Evolutionary conservation across 192 early-diverging fungal genomes (phyloP), one percentile per base, ranked within the genome.

Genomic region (Coemansia sp.): DNA sequence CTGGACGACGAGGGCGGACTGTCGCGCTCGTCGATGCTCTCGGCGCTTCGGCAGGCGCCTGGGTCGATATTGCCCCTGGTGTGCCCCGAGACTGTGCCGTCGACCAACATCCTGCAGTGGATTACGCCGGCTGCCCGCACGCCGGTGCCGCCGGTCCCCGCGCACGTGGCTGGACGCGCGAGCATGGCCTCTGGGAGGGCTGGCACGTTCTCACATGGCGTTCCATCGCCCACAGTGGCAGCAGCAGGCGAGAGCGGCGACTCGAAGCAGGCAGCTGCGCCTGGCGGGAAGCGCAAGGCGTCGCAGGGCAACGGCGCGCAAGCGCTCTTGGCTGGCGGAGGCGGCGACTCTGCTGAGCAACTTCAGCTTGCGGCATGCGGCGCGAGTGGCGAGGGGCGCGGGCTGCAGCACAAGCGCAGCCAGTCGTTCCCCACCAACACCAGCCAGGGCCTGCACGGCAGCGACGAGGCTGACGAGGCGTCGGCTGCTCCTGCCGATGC

Each of bases 11-110:
- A 66, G 2, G 62, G 54, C 1, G 56, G 56, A 11, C 31, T 63
- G 19, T 71, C 45, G n/a, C 71, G 60, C 46, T 42, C 62, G 1
- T 24, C 62, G 27, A 63, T 54, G 53, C 65, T 56, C 24, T 72
- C 69, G 47, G 66, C 71, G 12, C 59, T 83, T 14, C 67, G 80
- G 4, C 75, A 76, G 62, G 80, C 80, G 0, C 80, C 76, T 1
- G 80, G 80, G 3, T 77, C 80, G 32, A 83, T 83, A n/a, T 32
- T 83, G 51, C 83, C 79, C n/a, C 67, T 85, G 36, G 83, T 81
- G 36, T 85, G 79, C 31, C 83, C 83, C 12, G 83, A 85, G 36
- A 80, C 76, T 0, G 79, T 85, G 41, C 74, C 75, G 4, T 82
- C 75, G 39, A 85, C 75, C 6, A 83, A 83, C 39, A 77, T 83